Conservation (phyloP, 768 basidiomycete genomes). For the Boletus subcaerulescens region DNA sequence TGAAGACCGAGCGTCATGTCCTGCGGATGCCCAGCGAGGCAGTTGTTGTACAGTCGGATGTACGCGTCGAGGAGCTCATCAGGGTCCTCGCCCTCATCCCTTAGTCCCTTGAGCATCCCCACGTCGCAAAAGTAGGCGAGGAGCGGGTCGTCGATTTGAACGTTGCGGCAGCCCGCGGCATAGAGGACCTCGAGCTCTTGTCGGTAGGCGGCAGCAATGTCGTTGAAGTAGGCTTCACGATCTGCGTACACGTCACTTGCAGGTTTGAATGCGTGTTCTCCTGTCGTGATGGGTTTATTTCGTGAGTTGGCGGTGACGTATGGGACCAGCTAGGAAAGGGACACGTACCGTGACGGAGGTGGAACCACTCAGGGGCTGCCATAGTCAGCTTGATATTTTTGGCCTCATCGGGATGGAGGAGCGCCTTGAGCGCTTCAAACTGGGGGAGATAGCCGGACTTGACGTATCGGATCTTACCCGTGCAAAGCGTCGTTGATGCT, state of each 20-base stretch:
- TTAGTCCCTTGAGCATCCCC: conserved; percentile 53
- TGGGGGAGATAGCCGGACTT: conserved; percentile 62
- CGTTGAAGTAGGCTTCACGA: conserved; percentile 45
- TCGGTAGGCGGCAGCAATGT: conserved; percentile 45
- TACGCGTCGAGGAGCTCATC: conserved; percentile 63
- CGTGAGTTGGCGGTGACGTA: neutral
- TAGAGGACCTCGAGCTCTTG: conserved; percentile 46
- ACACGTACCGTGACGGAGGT: conserved; percentile 57
- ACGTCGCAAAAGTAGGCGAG: conserved; percentile 67
- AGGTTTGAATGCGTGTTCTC: conserved; percentile 21
- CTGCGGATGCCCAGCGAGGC: conserved; percentile 34
- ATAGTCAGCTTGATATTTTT: conserved; percentile 68
- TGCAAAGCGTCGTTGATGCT: conserved; percentile 22
- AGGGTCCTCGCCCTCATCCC: conserved; percentile 56
- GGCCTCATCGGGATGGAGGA: conserved; percentile 61
- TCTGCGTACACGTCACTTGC: conserved; percentile 14
- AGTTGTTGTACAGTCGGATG: conserved; percentile 39
- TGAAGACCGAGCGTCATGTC: conserved; percentile 44
- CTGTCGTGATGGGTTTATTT: neutral
- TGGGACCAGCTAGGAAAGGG: neutral
- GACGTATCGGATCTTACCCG: conserved; percentile 63
- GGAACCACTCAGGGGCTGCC: conserved; percentile 71
- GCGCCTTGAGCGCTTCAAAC: conserved; percentile 56
- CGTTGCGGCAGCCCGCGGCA: conserved; percentile 40
- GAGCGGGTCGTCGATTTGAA: conserved; percentile 48